Conservation (phyloP, 495 filamentous ascomycete species). For the Talaromyces nanjingensis region DNA sequence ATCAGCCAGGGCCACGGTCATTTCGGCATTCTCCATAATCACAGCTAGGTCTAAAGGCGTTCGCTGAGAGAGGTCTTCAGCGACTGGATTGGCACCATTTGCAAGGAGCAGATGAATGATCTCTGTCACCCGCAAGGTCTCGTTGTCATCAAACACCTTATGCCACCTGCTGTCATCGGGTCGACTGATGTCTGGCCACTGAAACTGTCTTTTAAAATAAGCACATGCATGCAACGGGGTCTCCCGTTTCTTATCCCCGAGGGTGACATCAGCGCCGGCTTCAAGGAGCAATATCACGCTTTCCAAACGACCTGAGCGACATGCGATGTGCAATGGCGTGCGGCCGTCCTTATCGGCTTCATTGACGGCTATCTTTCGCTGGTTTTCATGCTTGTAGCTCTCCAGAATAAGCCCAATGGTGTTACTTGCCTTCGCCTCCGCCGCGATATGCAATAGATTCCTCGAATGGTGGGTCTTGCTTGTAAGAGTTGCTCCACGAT, state of each 20-base stretch:
- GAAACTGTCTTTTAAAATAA: too few species aligned
- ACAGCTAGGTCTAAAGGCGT: too few species aligned
- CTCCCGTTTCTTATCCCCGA: too few species aligned
- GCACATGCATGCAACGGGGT: too few species aligned
- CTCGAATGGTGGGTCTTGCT: slow-evolving; percentile 20
- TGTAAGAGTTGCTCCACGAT: slow-evolving; percentile 22
- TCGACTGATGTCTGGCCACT: background rate
- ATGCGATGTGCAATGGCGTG: too few species aligned
- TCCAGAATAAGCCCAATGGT: slow-evolving; percentile 30
- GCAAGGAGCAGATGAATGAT: slow-evolving; percentile 25
- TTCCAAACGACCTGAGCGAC: too few species aligned
- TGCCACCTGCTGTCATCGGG: background rate
- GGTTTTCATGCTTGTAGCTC: slow-evolving; percentile 8
- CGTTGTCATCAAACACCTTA: slow-evolving; percentile 15
- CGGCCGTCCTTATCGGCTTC: slow-evolving; percentile 1
- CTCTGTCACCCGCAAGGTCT: slow-evolving; percentile 24
- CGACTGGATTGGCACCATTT: slow-evolving; percentile 19
- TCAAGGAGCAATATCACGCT: too few species aligned
- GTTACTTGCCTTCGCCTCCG: slow-evolving; percentile 26
- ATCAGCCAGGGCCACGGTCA: too few species aligned
- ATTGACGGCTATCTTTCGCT: slow-evolving; percentile 14
- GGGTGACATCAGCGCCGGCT: too few species aligned
- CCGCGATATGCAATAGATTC: slow-evolving; percentile 34
- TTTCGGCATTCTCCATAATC: too few species aligned
- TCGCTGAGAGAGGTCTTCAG: too few species aligned